Conservation (phyloP, 495 filamentous ascomycete species). For the Clohesyomyces aquaticus region DNA sequence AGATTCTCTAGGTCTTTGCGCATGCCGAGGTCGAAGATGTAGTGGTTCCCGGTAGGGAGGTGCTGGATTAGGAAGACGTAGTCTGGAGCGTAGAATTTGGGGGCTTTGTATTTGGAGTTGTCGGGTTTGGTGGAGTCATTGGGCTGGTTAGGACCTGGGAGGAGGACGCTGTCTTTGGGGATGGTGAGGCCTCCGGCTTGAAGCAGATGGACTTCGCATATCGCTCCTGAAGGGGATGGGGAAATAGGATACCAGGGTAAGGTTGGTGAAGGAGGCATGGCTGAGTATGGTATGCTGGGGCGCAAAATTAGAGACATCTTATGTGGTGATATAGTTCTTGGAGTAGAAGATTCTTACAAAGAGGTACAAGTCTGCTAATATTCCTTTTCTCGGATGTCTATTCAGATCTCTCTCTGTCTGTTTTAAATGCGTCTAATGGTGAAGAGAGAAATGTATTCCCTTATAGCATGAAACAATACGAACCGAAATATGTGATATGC, state of each 20-base stretch:
- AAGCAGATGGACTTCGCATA: conserved; percentile 27
- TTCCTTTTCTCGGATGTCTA: too few relatives aligned
- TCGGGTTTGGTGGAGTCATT: conserved; percentile 1
- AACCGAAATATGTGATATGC: too few relatives aligned
- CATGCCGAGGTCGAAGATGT: conserved; percentile 36
- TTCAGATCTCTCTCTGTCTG: too few relatives aligned
- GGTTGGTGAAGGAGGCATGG: too few relatives aligned
- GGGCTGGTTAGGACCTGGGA: conserved; percentile 14
- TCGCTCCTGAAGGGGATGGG: conserved; percentile 18
- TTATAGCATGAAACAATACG: too few relatives aligned
- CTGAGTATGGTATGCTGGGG: too few relatives aligned
- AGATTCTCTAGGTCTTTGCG: conserved; percentile 26
- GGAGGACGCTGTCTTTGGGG: conserved; percentile 24
- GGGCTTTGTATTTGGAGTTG: not conserved
- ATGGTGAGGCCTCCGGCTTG: conserved; percentile 25
- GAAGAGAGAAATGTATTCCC: too few relatives aligned
- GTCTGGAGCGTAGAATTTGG: conserved; percentile 20
- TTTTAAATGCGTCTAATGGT: too few relatives aligned
- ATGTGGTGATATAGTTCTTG: too few relatives aligned
- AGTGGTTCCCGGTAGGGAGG: conserved; percentile 6
- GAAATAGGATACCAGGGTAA: conserved; percentile 24
- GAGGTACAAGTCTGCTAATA: too few relatives aligned
- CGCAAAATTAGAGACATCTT: too few relatives aligned
- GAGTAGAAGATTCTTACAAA: too few relatives aligned
- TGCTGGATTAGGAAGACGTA: conserved; percentile 30